A percentile compares a stretch with the other conserved stretches of the same genome.
phyloP scores from a whole-genome alignment of 1,139 yeast species.

The Arxiozyma slooffiae region DNA sequence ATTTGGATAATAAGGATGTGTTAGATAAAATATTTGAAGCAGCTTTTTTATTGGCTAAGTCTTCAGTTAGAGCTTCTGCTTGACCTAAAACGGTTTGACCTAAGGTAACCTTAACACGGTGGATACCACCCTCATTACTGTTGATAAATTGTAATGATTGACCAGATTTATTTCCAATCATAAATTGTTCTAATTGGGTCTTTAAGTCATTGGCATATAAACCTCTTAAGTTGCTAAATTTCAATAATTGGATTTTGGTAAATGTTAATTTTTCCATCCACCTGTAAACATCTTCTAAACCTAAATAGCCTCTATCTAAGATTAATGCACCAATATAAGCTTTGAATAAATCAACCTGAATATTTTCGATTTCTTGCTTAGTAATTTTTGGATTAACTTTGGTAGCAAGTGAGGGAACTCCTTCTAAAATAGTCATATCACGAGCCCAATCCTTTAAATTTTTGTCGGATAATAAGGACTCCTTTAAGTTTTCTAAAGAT shows the following conservation, averaged over 20 bases:
- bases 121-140: neutral
- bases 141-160: constrained; percentile 1
- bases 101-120: neutral
- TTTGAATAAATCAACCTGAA: constrained; percentile 3
- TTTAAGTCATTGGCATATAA: constrained; percentile 4
- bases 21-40: constrained; percentile 4
- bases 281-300: neutral
- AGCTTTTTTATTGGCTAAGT: constrained; percentile 5
- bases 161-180: constrained; percentile 5
- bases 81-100: constrained; percentile 5
- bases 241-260: neutral
- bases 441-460: neutral
- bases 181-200: constrained; percentile 6
- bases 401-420: neutral
- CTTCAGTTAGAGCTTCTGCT: constrained; percentile 1
- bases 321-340: constrained; percentile 8
- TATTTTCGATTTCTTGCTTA: neutral
- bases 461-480: neutral
- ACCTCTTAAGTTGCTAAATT: constrained; percentile 3
- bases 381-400: neutral
- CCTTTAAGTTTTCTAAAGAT: constrained; percentile 1
- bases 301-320: neutral
- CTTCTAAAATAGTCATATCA: neutral
- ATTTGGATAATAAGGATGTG: neutral
- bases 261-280: constrained; percentile 1